Evolutionary conservation across 1,284 basidiomycete species (phyloP).

Genomic region (Apiotrichum gamsii): DNA sequence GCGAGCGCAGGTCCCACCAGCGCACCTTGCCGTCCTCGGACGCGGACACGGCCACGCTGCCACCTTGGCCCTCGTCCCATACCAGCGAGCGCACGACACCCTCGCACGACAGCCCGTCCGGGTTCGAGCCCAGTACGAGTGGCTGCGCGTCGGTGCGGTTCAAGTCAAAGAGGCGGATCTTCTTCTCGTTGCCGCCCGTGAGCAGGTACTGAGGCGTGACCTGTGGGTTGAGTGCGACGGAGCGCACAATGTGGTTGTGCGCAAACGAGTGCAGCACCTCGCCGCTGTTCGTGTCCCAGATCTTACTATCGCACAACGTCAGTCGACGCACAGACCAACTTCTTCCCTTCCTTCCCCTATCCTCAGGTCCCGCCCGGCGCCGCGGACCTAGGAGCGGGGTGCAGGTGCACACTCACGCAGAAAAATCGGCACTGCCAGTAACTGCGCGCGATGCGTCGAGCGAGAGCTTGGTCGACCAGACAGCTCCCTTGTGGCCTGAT

Average conservation of each 20-base stretch:
- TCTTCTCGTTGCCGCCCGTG: constrained; percentile 93
- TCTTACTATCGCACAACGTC: constrained; percentile 57
- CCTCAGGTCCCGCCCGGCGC: too few species aligned
- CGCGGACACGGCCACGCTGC: constrained; percentile 72
- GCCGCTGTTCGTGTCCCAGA: constrained; percentile 95
- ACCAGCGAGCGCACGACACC: constrained; percentile 87
- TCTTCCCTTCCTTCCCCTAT: too few species aligned
- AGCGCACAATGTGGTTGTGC: constrained; percentile 96
- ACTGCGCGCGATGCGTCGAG: constrained; percentile 76
- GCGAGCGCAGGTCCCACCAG: constrained; percentile 92
- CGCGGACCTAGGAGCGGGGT: constrained; percentile 1
- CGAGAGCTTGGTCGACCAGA: constrained; percentile 95
- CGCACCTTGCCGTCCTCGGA: constrained; percentile 87
- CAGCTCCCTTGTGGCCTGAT: constrained; percentile 88
- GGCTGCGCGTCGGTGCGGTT: constrained; percentile 73
- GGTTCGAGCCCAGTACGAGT: constrained; percentile 62
- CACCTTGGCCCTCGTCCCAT: constrained; percentile 69
- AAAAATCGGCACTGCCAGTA: constrained; percentile 94
- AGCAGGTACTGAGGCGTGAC: constrained; percentile 45
- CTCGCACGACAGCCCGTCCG: constrained; percentile 60
- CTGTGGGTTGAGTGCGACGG: constrained; percentile 64
- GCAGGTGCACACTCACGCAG: constrained; percentile 60
- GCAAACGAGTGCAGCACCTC: constrained; percentile 82
- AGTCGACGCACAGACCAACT: neutral
- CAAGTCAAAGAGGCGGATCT: constrained; percentile 90